Conservation (phyloP, 768 basidiomycete genomes). For the Kwoniella newhampshirensis region DNA sequence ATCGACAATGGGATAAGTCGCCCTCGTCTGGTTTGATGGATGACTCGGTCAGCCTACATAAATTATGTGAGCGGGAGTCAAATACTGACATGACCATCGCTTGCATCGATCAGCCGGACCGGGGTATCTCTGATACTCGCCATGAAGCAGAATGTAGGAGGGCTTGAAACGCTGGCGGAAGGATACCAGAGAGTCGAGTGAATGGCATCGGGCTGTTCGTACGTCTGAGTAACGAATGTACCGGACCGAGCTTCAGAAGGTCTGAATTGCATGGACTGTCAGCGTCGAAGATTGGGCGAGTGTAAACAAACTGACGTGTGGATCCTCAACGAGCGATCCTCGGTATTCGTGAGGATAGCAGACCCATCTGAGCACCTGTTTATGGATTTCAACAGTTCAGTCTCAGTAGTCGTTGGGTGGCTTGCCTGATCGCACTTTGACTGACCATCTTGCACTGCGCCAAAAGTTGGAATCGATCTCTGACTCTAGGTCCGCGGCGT, state of each 20-base stretch:
- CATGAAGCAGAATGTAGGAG: slow-evolving; percentile 75
- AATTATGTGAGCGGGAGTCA: neutral
- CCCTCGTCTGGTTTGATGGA: slow-evolving; percentile 65
- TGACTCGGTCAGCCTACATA: too few relatives aligned
- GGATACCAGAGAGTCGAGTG: slow-evolving; percentile 86
- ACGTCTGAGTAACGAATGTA: slow-evolving; percentile 27
- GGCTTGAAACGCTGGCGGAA: slow-evolving; percentile 62
- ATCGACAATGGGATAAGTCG: slow-evolving; percentile 87
- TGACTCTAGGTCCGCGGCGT: slow-evolving; percentile 5
- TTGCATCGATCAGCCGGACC: slow-evolving; percentile 77
- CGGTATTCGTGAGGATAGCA: slow-evolving; percentile 66
- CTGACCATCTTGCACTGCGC: slow-evolving; percentile 62
- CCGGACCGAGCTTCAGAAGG: slow-evolving; percentile 11
- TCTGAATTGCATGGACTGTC: neutral
- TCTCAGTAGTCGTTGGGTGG: neutral
- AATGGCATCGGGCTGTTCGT: slow-evolving; percentile 67
- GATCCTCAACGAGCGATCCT: slow-evolving; percentile 66
- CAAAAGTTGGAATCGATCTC: slow-evolving; percentile 58
- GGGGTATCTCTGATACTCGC: slow-evolving; percentile 81
- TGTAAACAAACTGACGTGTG: slow-evolving; percentile 57
- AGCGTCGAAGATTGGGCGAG: too few relatives aligned
- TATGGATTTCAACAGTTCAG: neutral
- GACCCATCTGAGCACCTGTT: slow-evolving; percentile 75
- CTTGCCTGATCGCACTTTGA: neutral
- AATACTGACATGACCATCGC: slow-evolving; percentile 64